Conservation (phyloP, 2,329 filamentous ascomycete species). For the Microascus cirrosus region DNA sequence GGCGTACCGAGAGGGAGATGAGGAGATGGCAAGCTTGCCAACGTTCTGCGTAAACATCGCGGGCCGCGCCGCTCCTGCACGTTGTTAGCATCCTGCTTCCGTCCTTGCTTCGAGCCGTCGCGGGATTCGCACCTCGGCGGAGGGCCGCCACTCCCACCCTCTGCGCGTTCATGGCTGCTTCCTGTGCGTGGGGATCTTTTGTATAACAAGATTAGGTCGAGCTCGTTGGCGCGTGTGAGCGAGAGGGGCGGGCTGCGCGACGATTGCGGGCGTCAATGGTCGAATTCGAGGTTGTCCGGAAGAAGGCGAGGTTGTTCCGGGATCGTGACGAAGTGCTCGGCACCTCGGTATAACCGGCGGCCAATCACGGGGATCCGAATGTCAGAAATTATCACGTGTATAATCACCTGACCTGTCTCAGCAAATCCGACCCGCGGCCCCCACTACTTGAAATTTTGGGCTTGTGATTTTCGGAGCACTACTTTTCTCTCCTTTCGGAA, state of each 20-base stretch:
- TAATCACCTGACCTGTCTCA: constrained; percentile 11
- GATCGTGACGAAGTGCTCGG: constrained; percentile 15
- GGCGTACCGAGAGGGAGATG: constrained; percentile 34
- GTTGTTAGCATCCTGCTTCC: background rate
- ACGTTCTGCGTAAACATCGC: constrained; percentile 26
- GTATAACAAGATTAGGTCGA: too few species aligned
- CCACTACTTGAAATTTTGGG: background rate
- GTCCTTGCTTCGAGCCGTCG: background rate
- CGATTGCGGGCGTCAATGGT: background rate
- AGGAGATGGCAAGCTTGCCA: constrained; percentile 30
- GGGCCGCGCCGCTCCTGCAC: background rate
- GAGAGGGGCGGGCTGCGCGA: background rate
- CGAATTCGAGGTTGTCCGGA: constrained; percentile 1
- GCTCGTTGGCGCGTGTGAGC: background rate
- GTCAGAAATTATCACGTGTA: constrained; percentile 21
- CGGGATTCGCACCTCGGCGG: constrained; percentile 36
- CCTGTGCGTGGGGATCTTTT: background rate
- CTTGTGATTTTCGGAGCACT: background rate
- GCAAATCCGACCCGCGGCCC: too few species aligned
- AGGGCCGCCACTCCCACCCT: constrained; percentile 47
- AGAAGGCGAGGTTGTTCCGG: background rate
- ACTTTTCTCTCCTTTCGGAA: constrained; percentile 3
- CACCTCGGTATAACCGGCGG: constrained; percentile 27
- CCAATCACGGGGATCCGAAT: constrained; percentile 27
- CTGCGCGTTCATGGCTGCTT: constrained; percentile 40